Base-by-base conservation (phyloP, 2,329 filamentous ascomycete genomes). In the Aspergillus sp. region DNA sequence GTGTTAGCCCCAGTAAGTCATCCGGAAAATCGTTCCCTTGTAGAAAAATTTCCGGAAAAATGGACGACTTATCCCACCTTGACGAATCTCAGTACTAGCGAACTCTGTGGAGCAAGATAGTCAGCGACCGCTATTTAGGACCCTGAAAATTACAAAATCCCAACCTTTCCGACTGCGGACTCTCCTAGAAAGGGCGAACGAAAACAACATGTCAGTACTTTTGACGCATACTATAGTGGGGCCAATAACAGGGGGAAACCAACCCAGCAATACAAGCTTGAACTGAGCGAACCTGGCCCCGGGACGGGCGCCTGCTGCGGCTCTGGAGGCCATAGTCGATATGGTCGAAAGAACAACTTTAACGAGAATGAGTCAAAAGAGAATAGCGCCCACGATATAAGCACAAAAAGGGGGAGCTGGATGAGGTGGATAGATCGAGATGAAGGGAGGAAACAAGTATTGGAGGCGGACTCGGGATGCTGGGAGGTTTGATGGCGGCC, bases 111-210 rank as follows among this genome's bases (percentile, higher is more conserved):
- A 77, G 71, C 58, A 61, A 63, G 64, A 41, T 69, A 65, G 69
- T 74, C 64, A 75, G 73, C 68, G 63, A 65, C 63, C 57, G 61
- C 63, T 19, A 27, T 50, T 50, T 58, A 57, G 55, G 60, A 58
- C 32, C 47, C 32, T 42, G 47, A 54, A 62, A 60, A 51, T 47
- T 25, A 58, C 56, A 58, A 62, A 55, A 61, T 61, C 25, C 69
- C 64, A 72, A 96, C 92, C 91, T 99, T 99, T 89, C 95, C 95
- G 60, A 99, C 95, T 61, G 95, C 95, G 70, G 95, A 99, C 84
- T 99, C 95, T 78, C 95, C 94, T 98, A 76, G 54, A 69, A 57
- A 65, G 60, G 39, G 36, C 52, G 48, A 66, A n/a, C 21, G 51
- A 19, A 17, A 52, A 38, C 23, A 64, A 32, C 11, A 61, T 30